These are phyloP conservation scores for Penicillium sp. DNA, from an alignment of 2,329 filamentous ascomycete genomes.

Conservation along the genomic window DNA sequence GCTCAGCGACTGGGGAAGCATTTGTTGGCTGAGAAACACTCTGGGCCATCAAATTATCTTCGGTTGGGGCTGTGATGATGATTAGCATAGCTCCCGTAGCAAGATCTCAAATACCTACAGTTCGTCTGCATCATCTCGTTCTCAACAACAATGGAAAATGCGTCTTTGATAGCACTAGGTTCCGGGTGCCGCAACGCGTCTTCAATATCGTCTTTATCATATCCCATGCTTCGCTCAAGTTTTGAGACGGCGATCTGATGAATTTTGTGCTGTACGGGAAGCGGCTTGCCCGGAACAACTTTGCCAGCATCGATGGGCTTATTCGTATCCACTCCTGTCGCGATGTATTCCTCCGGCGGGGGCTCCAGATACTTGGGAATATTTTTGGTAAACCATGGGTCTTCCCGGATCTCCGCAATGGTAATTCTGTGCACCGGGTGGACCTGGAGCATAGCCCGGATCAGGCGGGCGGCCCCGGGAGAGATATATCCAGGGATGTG, in stretches of 20 bases:
- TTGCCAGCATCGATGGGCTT: constrained; percentile 82
- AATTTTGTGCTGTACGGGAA: constrained; percentile 80
- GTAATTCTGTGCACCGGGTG: constrained; percentile 93
- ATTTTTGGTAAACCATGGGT: constrained; percentile 90
- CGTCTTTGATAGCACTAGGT: constrained; percentile 97
- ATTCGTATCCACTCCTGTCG: constrained; percentile 90
- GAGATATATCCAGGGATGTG: constrained; percentile 90
- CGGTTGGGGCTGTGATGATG: constrained; percentile 33
- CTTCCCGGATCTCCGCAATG: constrained; percentile 86
- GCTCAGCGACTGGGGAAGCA: constrained; percentile 29
- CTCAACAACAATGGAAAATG: constrained; percentile 95
- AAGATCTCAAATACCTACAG: constrained; percentile 59
- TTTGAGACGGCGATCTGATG: constrained; percentile 92
- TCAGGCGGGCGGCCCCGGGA: constrained; percentile 68
- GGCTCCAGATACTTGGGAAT: constrained; percentile 82
- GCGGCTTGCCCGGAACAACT: constrained; percentile 74
- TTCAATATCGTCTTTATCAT: constrained; percentile 89
- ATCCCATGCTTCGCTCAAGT: constrained; percentile 97
- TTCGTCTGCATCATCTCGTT: constrained; percentile 96
- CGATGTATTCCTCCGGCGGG: constrained; percentile 85
- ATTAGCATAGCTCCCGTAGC: constrained; percentile 5
- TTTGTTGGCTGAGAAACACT: constrained; percentile 19
- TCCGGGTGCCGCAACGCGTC: constrained; percentile 89
- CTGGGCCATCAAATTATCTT: constrained; percentile 33
- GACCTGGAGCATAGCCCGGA: constrained; percentile 90